Percentiles rank a stretch among this genome's conserved stretches.
Evolutionary conservation across 78 protist genomes (phyloP).

Genomic region (Dictyostelium citrinum): DNA sequence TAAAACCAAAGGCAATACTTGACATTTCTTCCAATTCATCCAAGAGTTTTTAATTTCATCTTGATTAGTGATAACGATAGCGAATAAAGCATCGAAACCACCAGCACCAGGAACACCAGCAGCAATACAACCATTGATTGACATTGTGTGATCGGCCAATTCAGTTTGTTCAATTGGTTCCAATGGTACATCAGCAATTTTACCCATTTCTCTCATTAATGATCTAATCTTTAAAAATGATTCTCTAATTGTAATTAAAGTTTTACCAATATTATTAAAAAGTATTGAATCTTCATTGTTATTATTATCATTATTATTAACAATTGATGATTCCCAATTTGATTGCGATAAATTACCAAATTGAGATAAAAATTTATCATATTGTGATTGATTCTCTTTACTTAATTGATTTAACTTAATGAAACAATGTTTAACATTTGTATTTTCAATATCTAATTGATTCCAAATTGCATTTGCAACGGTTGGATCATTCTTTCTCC

Average conservation of each 20-base stretch:
- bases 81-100: constrained; percentile 90
- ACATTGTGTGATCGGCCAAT: constrained; percentile 72
- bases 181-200: constrained; percentile 75
- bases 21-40: constrained; percentile 56
- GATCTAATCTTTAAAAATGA: constrained; percentile 40
- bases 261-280: not conserved
- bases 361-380: not conserved
- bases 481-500: constrained; percentile 49
- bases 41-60: constrained; percentile 28
- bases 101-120: constrained; percentile 92
- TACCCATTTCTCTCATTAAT: constrained; percentile 70
- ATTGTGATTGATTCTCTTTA: not conserved
- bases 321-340: not conserved
- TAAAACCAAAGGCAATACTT: constrained; percentile 40
- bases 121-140: constrained; percentile 63
- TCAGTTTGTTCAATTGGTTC: constrained; percentile 86
- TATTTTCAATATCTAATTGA: constrained; percentile 11
- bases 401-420: not conserved
- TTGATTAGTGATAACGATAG: constrained; percentile 49
- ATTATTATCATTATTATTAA: not conserved
- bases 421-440: constrained; percentile 25
- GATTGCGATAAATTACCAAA: not conserved
- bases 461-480: constrained; percentile 24
- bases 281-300: not conserved
- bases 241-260: not conserved